A percentile compares a stretch with the other conserved stretches of the same genome.
These are phyloP conservation scores for Annulohypoxylon truncatum DNA, from an alignment of 2,329 filamentous ascomycete genomes.

Conservation along the genomic window DNA sequence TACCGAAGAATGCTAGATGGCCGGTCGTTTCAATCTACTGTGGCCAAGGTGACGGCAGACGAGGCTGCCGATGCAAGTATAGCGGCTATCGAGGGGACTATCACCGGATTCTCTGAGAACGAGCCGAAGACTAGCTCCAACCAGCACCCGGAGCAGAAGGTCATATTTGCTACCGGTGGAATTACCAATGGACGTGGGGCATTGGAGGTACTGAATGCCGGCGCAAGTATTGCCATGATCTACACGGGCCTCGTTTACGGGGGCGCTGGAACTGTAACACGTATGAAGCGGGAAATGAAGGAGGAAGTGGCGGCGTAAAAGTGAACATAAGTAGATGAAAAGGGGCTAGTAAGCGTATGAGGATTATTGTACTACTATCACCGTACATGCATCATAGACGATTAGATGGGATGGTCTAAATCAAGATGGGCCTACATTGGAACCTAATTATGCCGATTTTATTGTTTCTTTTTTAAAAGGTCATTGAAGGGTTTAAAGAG, in stretches of 20 bases:
- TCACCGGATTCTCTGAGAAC: constrained; percentile 54
- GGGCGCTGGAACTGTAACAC: constrained; percentile 71
- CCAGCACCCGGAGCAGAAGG: constrained; percentile 66
- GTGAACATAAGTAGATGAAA: constrained; percentile 25
- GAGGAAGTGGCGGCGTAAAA: constrained; percentile 49
- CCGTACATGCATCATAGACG: constrained; percentile 25
- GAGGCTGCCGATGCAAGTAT: constrained; percentile 51
- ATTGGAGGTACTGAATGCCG: constrained; percentile 82
- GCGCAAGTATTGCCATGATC: constrained; percentile 89
- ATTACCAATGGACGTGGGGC: constrained; percentile 91
- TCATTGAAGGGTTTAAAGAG: constrained; percentile 37
- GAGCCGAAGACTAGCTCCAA: constrained; percentile 49
- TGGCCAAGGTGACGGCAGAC: constrained; percentile 47
- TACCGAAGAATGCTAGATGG: constrained; percentile 78
- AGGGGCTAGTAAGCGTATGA: not conserved
- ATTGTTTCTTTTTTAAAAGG: constrained; percentile 2
- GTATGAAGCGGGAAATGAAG: constrained; percentile 73
- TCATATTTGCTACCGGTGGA: constrained; percentile 93
- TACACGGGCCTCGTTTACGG: constrained; percentile 82
- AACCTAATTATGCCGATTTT: constrained; percentile 9
- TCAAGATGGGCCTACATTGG: constrained; percentile 11
- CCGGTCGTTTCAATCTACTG: constrained; percentile 53
- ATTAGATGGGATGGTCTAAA: constrained; percentile 26
- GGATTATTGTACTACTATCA: constrained; percentile 21
- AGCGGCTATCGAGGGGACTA: constrained; percentile 51